Evolutionary conservation across 768 basidiomycete species (phyloP).

Genomic region (Sarcodon sp.): DNA sequence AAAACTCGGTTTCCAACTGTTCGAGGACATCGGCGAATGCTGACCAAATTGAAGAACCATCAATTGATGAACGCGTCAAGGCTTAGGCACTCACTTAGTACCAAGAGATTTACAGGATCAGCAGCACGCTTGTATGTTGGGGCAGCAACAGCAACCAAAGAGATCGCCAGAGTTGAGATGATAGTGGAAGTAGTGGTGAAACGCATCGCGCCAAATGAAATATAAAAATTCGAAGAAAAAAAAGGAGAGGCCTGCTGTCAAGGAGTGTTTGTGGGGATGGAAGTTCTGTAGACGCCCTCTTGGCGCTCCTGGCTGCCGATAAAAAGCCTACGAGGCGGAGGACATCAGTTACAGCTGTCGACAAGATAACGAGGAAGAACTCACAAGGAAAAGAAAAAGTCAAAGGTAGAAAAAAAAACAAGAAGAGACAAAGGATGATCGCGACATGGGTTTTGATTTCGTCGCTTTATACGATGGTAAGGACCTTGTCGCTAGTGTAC

Average conservation of each 20-base stretch:
- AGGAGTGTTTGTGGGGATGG: not conserved
- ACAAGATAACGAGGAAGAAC: too few relatives aligned
- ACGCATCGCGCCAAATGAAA: constrained; percentile 9
- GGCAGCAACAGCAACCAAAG: constrained; percentile 11
- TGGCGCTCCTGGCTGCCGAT: too few relatives aligned
- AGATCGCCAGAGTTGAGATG: constrained; percentile 13
- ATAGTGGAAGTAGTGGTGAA: constrained; percentile 7
- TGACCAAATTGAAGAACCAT: constrained; percentile 13
- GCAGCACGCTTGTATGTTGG: constrained; percentile 24
- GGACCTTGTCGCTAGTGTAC: constrained; percentile 8
- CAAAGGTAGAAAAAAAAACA: constrained; percentile 6
- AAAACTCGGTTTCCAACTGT: constrained; percentile 59
- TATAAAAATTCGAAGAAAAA: constrained; percentile 9
- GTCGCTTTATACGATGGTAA: constrained; percentile 3
- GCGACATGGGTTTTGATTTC: not conserved
- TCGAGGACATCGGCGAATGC: constrained; percentile 72
- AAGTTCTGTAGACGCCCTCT: not conserved
- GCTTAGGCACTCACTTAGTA: constrained; percentile 37
- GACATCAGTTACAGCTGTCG: too few relatives aligned
- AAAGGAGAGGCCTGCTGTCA: constrained; percentile 14
- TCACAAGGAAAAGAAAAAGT: constrained; percentile 3
- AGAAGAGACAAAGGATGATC: constrained; percentile 13
- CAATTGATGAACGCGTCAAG: not conserved
- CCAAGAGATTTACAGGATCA: constrained; percentile 31
- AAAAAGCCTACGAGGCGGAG: too few relatives aligned